A percentile compares a stretch with the other conserved stretches of the same genome.
phyloP scores from a whole-genome alignment of 768 basidiomycete species.

The Gymnopilus dilepis region DNA sequence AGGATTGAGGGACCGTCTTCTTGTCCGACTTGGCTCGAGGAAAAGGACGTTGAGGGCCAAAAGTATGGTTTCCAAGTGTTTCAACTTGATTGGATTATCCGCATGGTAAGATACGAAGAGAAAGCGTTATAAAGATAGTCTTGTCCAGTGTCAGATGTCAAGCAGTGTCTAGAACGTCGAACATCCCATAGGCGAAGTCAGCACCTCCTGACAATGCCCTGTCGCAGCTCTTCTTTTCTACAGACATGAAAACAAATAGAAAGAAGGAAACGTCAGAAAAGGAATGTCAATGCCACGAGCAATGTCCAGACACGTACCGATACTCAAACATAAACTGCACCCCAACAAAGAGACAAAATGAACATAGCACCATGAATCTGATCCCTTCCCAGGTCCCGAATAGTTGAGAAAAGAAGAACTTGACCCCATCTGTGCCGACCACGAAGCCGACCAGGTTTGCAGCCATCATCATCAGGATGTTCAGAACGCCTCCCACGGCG shows the following conservation, averaged over 20 bases:
- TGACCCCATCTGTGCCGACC: conserved; percentile 80
- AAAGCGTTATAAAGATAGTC: neutral
- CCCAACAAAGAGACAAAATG: conserved; percentile 74
- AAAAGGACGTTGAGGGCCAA: neutral
- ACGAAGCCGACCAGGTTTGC: conserved; percentile 98
- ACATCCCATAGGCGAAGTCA: neutral
- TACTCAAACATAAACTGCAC: conserved; percentile 98
- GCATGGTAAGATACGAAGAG: conserved; percentile 3
- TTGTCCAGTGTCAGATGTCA: conserved; percentile 1
- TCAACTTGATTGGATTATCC: conserved; percentile 1
- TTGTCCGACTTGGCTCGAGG: neutral
- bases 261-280: neutral
- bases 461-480: conserved; percentile 86
- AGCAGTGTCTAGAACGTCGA: neutral
- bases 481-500: conserved; percentile 81
- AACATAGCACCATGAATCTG: conserved; percentile 64
- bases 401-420: conserved; percentile 67
- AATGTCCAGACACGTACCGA: conserved; percentile 54
- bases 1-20: neutral
- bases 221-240: conserved; percentile 77
- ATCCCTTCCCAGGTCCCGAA: conserved; percentile 70
- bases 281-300: neutral
- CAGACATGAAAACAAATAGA: conserved; percentile 5
- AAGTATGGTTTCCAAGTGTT: neutral
- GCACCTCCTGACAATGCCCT: conserved; percentile 28